Evolutionary conservation across 495 filamentous ascomycete species (phyloP).

Genomic region (Aspergillus heteromorphus): DNA sequence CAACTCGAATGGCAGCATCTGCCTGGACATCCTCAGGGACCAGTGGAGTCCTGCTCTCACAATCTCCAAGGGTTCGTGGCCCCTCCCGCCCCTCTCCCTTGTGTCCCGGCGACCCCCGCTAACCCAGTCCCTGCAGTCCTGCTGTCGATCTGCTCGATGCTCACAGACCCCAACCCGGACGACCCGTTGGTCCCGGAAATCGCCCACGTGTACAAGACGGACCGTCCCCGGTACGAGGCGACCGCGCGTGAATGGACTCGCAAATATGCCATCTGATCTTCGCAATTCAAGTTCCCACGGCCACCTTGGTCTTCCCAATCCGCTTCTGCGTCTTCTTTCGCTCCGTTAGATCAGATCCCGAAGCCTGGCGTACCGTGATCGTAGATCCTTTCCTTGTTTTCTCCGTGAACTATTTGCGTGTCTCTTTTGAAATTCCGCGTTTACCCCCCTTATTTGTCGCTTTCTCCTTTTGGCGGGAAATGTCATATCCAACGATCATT

Average conservation of each 20-base stretch:
- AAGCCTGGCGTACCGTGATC: conserved; percentile 45
- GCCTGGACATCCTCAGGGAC: conserved; percentile 93
- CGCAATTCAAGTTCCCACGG: conserved; percentile 23
- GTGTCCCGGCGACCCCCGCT: conserved; percentile 19
- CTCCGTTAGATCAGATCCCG: conserved; percentile 38
- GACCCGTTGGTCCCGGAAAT: conserved; percentile 98
- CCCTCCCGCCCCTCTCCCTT: neutral
- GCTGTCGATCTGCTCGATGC: conserved; percentile 98
- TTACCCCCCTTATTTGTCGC: conserved; percentile 18
- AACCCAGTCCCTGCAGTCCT: conserved; percentile 55
- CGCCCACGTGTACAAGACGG: conserved; percentile 99
- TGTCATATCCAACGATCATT: conserved; percentile 42
- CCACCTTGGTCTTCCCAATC: conserved; percentile 25
- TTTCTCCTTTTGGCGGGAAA: conserved; percentile 27
- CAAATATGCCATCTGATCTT: conserved; percentile 82
- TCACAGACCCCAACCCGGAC: conserved; percentile 98
- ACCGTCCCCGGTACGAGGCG: conserved; percentile 88
- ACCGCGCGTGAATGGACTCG: conserved; percentile 97
- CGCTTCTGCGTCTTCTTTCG: conserved; percentile 32
- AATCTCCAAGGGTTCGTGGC: conserved; percentile 93
- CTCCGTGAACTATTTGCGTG: conserved; percentile 21
- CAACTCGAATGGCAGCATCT: conserved; percentile 99
- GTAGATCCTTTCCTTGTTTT: conserved; percentile 37
- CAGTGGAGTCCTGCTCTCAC: conserved; percentile 99
- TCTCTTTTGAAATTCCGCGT: conserved; percentile 17